Conservation (phyloP, 1,284 basidiomycete genomes). For the Porodaedalea pini region DNA sequence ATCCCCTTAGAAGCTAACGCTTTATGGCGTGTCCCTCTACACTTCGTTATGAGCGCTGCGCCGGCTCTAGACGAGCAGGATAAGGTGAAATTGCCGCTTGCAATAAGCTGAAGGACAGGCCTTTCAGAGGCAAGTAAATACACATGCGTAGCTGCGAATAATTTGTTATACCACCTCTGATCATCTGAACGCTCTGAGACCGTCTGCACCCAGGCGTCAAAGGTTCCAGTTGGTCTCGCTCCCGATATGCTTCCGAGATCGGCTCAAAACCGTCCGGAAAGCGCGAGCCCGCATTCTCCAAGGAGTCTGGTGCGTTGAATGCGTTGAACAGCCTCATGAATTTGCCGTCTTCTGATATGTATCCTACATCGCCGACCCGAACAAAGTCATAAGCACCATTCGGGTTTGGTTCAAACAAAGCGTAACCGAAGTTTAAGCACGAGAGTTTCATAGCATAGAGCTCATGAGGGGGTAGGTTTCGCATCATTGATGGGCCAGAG, state of each 20-base stretch:
- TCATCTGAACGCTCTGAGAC: not conserved
- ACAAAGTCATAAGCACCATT: constrained; percentile 3
- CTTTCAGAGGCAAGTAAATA: too few relatives aligned
- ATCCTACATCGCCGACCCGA: constrained; percentile 8
- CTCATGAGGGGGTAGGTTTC: constrained; percentile 3
- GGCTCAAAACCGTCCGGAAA: too few relatives aligned
- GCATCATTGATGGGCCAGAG: too few relatives aligned
- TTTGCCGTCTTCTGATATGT: not conserved
- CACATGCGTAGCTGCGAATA: too few relatives aligned
- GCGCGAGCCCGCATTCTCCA: too few relatives aligned
- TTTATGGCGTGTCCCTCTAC: not conserved
- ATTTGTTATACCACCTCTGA: not conserved
- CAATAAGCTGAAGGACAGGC: not conserved
- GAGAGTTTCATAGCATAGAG: constrained; percentile 1
- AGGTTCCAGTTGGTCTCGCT: too few relatives aligned
- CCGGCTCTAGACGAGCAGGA: not conserved
- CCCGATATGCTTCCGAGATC: not conserved
- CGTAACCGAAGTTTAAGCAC: not conserved
- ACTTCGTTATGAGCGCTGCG: constrained; percentile 2
- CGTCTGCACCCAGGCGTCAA: not conserved
- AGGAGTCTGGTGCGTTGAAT: not conserved
- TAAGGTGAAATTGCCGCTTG: not conserved
- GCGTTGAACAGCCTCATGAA: not conserved
- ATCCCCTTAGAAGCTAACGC: not conserved
- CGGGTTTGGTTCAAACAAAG: constrained; percentile 3